Percentiles rank a stretch among this genome's conserved stretches.
phyloP scores from a whole-genome alignment of 2,329 filamentous ascomycete genomes.

The Purpureocillium takamizusanense region DNA sequence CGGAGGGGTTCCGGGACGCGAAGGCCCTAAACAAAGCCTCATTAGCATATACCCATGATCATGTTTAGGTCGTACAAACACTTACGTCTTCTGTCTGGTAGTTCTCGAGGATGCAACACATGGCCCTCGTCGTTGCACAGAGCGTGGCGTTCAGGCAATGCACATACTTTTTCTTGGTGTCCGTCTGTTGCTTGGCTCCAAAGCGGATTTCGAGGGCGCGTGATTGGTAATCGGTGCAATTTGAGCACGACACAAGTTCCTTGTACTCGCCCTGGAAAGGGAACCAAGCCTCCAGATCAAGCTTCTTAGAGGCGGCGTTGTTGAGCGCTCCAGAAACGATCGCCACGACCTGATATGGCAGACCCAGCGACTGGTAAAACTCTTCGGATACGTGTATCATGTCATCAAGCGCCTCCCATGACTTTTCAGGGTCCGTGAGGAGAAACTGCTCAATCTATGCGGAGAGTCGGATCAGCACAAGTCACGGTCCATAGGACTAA shows the following conservation, averaged over 20 bases:
- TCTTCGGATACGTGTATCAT: conserved; percentile 91
- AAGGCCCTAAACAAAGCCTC: conserved; percentile 46
- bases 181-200: conserved; percentile 77
- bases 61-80: conserved; percentile 9
- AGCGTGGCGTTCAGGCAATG: conserved; percentile 87
- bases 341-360: conserved; percentile 85
- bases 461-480: conserved; percentile 2
- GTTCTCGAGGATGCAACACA: conserved; percentile 95
- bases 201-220: conserved; percentile 88
- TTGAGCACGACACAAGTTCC: conserved; percentile 93
- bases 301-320: conserved; percentile 72
- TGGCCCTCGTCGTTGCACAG: conserved; percentile 81
- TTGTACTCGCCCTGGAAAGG: conserved; percentile 97
- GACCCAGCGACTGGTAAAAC: conserved; percentile 82
- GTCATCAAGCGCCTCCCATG: conserved; percentile 85
- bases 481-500: no score
- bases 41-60: neutral
- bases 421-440: conserved; percentile 76
- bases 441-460: conserved; percentile 63
- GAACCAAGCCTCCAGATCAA: conserved; percentile 93
- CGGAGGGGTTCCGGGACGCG: conserved; percentile 73
- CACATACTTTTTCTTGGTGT: conserved; percentile 81
- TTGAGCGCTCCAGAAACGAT: conserved; percentile 97
- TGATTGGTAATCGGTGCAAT: conserved; percentile 97
- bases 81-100: conserved; percentile 81